Evolutionary conservation across 176 grass and related monocot genomes (phyloP).

Genomic region (Pontederia crassipes): DNA sequence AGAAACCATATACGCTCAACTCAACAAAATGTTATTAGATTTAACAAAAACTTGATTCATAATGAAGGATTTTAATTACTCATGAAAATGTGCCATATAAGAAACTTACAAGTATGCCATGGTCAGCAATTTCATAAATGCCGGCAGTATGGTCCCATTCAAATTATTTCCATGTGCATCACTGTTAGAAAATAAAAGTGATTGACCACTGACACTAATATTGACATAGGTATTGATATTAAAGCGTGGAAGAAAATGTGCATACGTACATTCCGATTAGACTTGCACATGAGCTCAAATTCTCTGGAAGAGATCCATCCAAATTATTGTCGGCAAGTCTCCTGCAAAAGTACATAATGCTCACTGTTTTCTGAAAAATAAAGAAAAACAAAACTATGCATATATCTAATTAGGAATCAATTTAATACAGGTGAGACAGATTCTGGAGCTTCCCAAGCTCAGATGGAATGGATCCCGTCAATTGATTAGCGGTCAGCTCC

Average conservation of each 20-base stretch:
- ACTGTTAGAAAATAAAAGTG: conserved; percentile 29
- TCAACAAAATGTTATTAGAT: too few species aligned
- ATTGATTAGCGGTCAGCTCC: not conserved
- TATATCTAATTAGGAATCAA: too few species aligned
- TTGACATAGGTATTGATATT: not conserved
- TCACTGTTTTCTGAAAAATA: too few species aligned
- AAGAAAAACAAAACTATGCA: too few species aligned
- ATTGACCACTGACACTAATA: not conserved
- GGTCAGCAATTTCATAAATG: conserved; percentile 68
- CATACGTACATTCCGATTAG: conserved; percentile 92
- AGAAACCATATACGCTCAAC: too few species aligned
- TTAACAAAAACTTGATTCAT: too few species aligned
- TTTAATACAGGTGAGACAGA: conserved; percentile 49
- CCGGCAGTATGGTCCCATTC: conserved; percentile 78
- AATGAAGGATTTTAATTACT: too few species aligned
- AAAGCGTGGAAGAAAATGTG: not conserved
- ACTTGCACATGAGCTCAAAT: conserved; percentile 81
- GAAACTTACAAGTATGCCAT: conserved; percentile 85
- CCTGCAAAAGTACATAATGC: conserved; percentile 22
- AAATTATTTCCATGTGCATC: conserved; percentile 79
- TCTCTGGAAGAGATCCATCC: conserved; percentile 81
- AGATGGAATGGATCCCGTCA: conserved; percentile 69
- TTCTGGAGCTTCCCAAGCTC: conserved; percentile 50
- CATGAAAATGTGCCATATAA: too few species aligned
- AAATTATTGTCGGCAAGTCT: conserved; percentile 86